phyloP scores from a whole-genome alignment of 176 grass and related monocot species.

The Echinochloa phyllopogon region DNA sequence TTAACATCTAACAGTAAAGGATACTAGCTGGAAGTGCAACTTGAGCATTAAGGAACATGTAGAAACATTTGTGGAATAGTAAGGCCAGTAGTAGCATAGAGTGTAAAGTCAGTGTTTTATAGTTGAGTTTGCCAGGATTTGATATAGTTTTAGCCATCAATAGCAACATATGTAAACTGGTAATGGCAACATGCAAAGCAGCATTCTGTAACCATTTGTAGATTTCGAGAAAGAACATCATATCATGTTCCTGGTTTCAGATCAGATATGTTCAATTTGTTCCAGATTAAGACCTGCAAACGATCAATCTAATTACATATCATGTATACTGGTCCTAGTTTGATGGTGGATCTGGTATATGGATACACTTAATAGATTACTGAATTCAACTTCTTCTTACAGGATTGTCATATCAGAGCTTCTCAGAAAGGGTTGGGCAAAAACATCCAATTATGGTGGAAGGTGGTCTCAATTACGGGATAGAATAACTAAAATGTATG shows the following conservation, averaged over 20 bases:
- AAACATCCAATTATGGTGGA: constrained; percentile 58
- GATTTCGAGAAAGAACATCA: constrained; percentile 21
- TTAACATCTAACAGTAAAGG: not conserved
- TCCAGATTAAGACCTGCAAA: not conserved
- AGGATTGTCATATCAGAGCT: constrained; percentile 73
- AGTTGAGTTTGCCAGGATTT: constrained; percentile 10
- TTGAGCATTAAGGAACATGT: constrained; percentile 27
- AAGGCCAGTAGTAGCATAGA: constrained; percentile 14
- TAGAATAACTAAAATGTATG: constrained; percentile 70
- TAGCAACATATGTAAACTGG: constrained; percentile 31
- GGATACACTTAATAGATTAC: constrained; percentile 12
- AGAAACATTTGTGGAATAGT: constrained; percentile 16
- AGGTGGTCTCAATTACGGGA: constrained; percentile 58
- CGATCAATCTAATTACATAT: constrained; percentile 3
- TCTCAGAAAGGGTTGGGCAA: constrained; percentile 58
- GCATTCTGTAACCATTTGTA: not conserved
- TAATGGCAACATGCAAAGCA: constrained; percentile 2
- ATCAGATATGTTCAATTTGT: constrained; percentile 13
- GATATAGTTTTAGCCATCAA: not conserved
- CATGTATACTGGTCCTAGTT: constrained; percentile 13
- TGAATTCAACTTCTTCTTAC: constrained; percentile 45
- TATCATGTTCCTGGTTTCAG: constrained; percentile 30
- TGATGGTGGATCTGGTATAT: not conserved
- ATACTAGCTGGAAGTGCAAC: constrained; percentile 3
- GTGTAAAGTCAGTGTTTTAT: constrained; percentile 8